These are phyloP conservation scores for Guyanaporus albipodus DNA, from an alignment of 768 basidiomycete species.

Conservation along the genomic window DNA sequence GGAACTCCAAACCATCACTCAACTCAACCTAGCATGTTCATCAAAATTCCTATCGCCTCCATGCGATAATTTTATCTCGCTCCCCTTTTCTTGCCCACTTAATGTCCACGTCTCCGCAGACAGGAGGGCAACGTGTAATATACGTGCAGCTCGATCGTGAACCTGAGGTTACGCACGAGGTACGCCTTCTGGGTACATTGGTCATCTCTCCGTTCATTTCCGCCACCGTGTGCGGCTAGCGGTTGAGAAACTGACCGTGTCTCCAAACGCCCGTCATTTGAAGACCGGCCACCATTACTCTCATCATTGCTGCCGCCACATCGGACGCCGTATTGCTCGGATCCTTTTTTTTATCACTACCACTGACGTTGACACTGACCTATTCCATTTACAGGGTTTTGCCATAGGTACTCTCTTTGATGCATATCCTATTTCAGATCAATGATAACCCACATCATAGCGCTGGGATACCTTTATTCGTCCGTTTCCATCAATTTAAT, in stretches of 20 bases:
- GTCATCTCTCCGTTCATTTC: slow-evolving; percentile 28
- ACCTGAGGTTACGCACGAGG: slow-evolving; percentile 82
- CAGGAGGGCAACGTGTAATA: slow-evolving; percentile 61
- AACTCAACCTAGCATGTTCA: slow-evolving; percentile 56
- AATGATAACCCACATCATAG: slow-evolving; percentile 39
- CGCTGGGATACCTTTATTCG: slow-evolving; percentile 79
- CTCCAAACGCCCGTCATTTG: slow-evolving; percentile 15
- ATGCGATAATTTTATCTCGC: slow-evolving; percentile 82
- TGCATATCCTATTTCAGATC: slow-evolving; percentile 3
- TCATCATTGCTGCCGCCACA: slow-evolving; percentile 14
- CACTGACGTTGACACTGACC: slow-evolving; percentile 15
- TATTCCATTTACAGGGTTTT: slow-evolving; percentile 50
- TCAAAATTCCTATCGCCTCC: slow-evolving; percentile 70
- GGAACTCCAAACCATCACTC: slow-evolving; percentile 7
- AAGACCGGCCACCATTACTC: slow-evolving; percentile 13
- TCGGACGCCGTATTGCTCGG: slow-evolving; percentile 22
- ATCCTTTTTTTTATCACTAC: slow-evolving; percentile 8
- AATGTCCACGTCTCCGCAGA: slow-evolving; percentile 76
- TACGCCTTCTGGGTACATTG: slow-evolving; percentile 36
- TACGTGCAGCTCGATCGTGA: slow-evolving; percentile 74
- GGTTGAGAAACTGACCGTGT: slow-evolving; percentile 18
- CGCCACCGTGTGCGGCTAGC: slow-evolving; percentile 25
- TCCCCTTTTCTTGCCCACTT: slow-evolving; percentile 86
- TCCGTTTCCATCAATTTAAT: slow-evolving; percentile 64
- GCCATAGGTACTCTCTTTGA: slow-evolving; percentile 54